A percentile compares a stretch with the other conserved stretches of the same genome.
Conservation (phyloP, 768 basidiomycete genomes). For the Macrolepiota fuliginosa region DNA sequence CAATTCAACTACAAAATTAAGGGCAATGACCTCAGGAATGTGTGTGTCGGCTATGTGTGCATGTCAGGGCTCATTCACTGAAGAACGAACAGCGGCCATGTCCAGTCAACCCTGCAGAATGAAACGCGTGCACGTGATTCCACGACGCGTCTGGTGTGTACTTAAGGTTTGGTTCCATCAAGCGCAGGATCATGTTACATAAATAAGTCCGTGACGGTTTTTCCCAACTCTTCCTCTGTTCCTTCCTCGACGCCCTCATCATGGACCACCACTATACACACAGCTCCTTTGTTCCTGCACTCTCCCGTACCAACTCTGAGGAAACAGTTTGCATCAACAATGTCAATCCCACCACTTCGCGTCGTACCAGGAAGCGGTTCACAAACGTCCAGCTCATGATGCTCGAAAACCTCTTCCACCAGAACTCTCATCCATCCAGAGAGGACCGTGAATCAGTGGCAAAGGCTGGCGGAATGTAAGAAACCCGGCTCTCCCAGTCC, state of each 20-base stretch:
- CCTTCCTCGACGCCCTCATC: slow-evolving; percentile 9
- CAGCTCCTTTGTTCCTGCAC: slow-evolving; percentile 14
- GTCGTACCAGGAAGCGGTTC: slow-evolving; percentile 72
- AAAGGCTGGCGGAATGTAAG: slow-evolving; percentile 61
- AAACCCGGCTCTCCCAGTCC: slow-evolving; percentile 12
- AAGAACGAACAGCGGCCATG: neutral
- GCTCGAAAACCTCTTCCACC: slow-evolving; percentile 72
- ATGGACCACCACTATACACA: slow-evolving; percentile 14
- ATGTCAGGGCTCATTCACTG: neutral
- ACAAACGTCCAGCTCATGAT: slow-evolving; percentile 65
- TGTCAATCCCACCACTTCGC: slow-evolving; percentile 28
- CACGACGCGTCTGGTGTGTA: neutral
- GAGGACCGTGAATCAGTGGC: slow-evolving; percentile 69
- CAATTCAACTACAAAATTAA: neutral
- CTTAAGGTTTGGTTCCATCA: slow-evolving; percentile 8
- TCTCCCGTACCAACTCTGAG: slow-evolving; percentile 53
- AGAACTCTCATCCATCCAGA: slow-evolving; percentile 71
- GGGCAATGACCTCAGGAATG: neutral
- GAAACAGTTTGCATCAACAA: slow-evolving; percentile 28
- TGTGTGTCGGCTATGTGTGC: neutral
- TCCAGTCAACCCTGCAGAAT: neutral
- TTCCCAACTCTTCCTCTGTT: slow-evolving; percentile 12
- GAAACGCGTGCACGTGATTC: slow-evolving; percentile 7
- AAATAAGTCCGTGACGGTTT: slow-evolving; percentile 15
- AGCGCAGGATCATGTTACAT: slow-evolving; percentile 12